These are phyloP conservation scores for Penicillium cinerascens DNA, from an alignment of 495 filamentous ascomycete genomes.

Conservation along the genomic window DNA sequence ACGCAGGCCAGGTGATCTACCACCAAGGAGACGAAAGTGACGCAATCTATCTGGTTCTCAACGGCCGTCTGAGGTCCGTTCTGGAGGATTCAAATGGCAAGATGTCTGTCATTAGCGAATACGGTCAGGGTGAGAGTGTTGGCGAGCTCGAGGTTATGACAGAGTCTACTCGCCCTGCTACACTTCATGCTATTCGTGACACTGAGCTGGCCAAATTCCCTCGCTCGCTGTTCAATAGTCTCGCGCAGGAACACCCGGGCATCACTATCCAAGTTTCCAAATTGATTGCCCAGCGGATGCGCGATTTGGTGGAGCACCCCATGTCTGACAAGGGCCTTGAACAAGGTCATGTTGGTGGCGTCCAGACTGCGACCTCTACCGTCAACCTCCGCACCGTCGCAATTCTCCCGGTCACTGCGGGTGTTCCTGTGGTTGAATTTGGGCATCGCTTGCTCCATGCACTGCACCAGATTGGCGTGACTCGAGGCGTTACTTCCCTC, in stretches of 20 bases:
- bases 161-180: constrained; percentile 82
- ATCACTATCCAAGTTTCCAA: constrained; percentile 99
- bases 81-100: constrained; percentile 72
- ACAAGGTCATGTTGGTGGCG: constrained; percentile 53
- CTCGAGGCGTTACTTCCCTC: constrained; percentile 84
- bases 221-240: constrained; percentile 92
- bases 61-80: constrained; percentile 80
- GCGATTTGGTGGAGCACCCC: constrained; percentile 77
- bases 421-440: constrained; percentile 93
- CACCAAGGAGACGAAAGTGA: constrained; percentile 95
- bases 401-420: constrained; percentile 83
- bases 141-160: constrained; percentile 97
- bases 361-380: constrained; percentile 75
- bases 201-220: constrained; percentile 96
- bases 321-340: constrained; percentile 62
- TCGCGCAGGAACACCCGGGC: constrained; percentile 93
- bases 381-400: constrained; percentile 91
- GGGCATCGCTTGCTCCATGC: constrained; percentile 84
- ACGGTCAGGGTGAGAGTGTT: constrained; percentile 95
- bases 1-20: constrained; percentile 89
- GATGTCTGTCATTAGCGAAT: constrained; percentile 89
- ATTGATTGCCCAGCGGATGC: constrained; percentile 94
- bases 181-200: constrained; percentile 91
- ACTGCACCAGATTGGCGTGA: constrained; percentile 79
- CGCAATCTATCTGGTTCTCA: constrained; percentile 96